Percentiles rank a stretch among this genome's conserved stretches.
Evolutionary conservation across 2,329 filamentous ascomycete species (phyloP).

Genomic region (Scedosporium dehoogii): DNA sequence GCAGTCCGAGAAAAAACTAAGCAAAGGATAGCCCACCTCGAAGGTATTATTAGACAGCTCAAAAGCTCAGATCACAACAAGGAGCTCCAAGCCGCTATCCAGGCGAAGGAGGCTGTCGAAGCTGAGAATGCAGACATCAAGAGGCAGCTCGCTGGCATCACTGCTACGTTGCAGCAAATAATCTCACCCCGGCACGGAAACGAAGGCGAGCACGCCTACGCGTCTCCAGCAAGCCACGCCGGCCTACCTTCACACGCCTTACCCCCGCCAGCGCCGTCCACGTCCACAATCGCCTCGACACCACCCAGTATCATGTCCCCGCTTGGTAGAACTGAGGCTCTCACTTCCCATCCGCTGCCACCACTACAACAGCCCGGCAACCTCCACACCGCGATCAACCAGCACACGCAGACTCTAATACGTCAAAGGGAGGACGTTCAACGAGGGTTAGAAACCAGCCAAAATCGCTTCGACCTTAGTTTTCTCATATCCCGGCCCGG

Average conservation of each 20-base stretch:
- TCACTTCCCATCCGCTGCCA: not conserved
- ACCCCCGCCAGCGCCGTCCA: not conserved
- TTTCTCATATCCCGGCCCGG: conserved; percentile 8
- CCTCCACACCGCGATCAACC: not conserved
- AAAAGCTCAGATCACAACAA: conserved; percentile 57
- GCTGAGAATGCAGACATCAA: conserved; percentile 73
- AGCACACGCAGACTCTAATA: conserved; percentile 1
- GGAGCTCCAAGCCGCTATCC: conserved; percentile 66
- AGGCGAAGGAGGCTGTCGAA: conserved; percentile 67
- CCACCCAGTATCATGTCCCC: not conserved
- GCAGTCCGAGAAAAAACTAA: conserved; percentile 66
- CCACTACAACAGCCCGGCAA: not conserved
- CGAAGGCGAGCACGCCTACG: not conserved
- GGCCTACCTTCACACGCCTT: not conserved
- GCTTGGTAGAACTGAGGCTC: not conserved
- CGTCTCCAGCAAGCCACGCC: not conserved
- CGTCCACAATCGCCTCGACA: conserved; percentile 1
- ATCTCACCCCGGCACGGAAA: not conserved
- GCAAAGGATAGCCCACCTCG: conserved; percentile 18
- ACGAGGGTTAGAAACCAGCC: not conserved
- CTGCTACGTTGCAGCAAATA: not conserved
- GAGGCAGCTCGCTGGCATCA: conserved; percentile 7
- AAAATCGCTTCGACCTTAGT: conserved; percentile 7
- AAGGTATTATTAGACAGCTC: conserved; percentile 63
- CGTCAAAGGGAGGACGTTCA: conserved; percentile 1